Conservation (phyloP, 495 filamentous ascomycete genomes). For the Neurospora sp. region DNA sequence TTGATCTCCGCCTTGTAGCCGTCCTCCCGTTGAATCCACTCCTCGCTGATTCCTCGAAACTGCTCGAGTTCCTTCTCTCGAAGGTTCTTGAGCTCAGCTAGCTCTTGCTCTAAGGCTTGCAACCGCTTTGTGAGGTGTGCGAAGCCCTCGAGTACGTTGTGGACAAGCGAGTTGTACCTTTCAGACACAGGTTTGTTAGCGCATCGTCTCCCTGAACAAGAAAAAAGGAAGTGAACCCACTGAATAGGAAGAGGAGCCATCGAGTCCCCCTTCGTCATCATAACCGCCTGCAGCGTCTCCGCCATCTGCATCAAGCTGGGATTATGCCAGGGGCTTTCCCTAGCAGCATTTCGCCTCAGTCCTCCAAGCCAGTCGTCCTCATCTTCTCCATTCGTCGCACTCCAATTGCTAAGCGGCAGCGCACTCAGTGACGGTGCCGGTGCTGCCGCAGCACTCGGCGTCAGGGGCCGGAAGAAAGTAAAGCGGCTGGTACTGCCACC, state of each 20-base stretch:
- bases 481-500: background rate
- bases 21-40: slow-evolving; percentile 30
- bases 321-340: slow-evolving; percentile 24
- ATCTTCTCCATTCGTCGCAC: background rate
- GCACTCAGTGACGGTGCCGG: background rate
- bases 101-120: slow-evolving; percentile 7
- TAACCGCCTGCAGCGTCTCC: slow-evolving; percentile 25
- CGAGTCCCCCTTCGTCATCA: slow-evolving; percentile 21
- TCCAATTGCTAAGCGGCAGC: background rate
- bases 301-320: slow-evolving; percentile 34
- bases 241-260: slow-evolving; percentile 22
- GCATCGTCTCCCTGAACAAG: background rate
- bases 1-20: slow-evolving; percentile 40
- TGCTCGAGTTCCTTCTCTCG: slow-evolving; percentile 29
- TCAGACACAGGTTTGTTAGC: background rate
- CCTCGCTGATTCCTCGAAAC: slow-evolving; percentile 28
- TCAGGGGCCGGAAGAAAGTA: background rate
- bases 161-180: slow-evolving; percentile 31
- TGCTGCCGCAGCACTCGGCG: background rate
- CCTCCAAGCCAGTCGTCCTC: slow-evolving; percentile 2
- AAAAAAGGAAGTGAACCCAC: slow-evolving; percentile 2
- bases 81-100: slow-evolving; percentile 18
- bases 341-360: background rate
- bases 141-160: slow-evolving; percentile 32
- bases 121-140: slow-evolving; percentile 12